Evolutionary conservation across 768 basidiomycete genomes (phyloP).

Genomic region (Leccinum olivaceopallidum): DNA sequence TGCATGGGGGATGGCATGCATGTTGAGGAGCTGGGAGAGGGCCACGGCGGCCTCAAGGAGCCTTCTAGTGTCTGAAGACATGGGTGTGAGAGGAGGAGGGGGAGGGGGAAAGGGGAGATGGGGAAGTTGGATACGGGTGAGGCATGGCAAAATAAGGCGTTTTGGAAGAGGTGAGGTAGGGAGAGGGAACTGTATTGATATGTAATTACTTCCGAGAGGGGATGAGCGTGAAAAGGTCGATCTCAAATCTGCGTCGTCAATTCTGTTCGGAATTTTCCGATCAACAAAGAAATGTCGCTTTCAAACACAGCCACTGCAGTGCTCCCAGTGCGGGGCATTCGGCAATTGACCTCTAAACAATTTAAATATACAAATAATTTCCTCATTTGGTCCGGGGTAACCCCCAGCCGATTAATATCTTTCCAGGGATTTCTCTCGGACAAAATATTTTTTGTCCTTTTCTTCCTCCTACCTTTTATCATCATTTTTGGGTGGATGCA

Average conservation of each 20-base stretch:
- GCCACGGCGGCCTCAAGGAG: slow-evolving; percentile 76
- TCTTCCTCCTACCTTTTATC: slow-evolving; percentile 3
- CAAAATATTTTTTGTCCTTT: slow-evolving; percentile 29
- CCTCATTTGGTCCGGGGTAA: slow-evolving; percentile 21
- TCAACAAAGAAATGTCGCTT: slow-evolving; percentile 1
- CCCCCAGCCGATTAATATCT: slow-evolving; percentile 13
- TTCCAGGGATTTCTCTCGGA: slow-evolving; percentile 1
- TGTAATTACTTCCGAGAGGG: slow-evolving; percentile 51
- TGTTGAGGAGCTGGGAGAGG: slow-evolving; percentile 64
- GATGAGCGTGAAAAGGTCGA: slow-evolving; percentile 41
- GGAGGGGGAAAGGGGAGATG: slow-evolving; percentile 32
- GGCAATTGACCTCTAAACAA: slow-evolving; percentile 3
- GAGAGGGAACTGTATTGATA: slow-evolving; percentile 43
- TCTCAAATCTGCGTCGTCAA: slow-evolving; percentile 33
- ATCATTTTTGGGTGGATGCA: slow-evolving; percentile 32
- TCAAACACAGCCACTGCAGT: background rate
- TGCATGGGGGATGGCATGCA: slow-evolving; percentile 68
- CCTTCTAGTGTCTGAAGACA: slow-evolving; percentile 68
- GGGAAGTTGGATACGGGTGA: slow-evolving; percentile 16
- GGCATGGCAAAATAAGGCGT: slow-evolving; percentile 54
- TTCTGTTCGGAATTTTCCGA: slow-evolving; percentile 30
- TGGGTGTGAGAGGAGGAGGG: slow-evolving; percentile 30
- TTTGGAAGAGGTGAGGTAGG: slow-evolving; percentile 38
- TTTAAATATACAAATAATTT: background rate
- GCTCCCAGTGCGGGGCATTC: slow-evolving; percentile 16